Base-by-base conservation (phyloP, 768 basidiomycete genomes). In the Russula earlei region DNA sequence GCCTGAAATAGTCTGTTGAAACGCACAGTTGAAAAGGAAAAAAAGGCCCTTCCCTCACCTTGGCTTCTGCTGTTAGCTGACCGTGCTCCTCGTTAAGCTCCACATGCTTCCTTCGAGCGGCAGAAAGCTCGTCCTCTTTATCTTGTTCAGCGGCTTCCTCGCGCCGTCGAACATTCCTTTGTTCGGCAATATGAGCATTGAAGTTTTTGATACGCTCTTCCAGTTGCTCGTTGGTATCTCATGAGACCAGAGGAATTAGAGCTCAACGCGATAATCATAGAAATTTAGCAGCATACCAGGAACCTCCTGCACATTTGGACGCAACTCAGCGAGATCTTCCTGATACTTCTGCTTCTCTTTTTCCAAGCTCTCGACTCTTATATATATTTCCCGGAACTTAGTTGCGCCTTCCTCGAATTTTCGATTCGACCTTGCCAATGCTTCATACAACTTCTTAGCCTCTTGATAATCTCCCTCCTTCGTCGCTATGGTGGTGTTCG, bases 301-400 rank as follows among this genome's bases (percentile, higher is more conserved):
- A 56, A 89, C 69, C 66, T 89, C 82, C 45, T 83, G 77, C 31
- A 88, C 72, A 52, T 78, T 87, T 43, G 82, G 74, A 53, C 77
- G 79, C 6, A 83, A 75, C 27, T 83, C 80, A 1, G 75, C 73
- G 36, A 87, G 73, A 41, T 91, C 84, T 12, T 71, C 69, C 61
- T 85, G 75, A 51, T 82, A 72, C 46, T 80, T 77, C n/a, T 72
- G 66, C 65, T 84, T 85, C 64, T 78, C 79, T 56, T 80, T 75
- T 52, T 83, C 73, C 44, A 89, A 68, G 57, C 73, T 76, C 53
- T 86, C 81, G 20, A 84, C 79, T 63, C 81, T 81, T 52, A 85
- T 70, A 65, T 87, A 93, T 52, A 87, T 76, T 68, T 96, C 89
- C 55, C 90, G 80, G 67, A 97, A 96, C 65, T 86, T 86, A 20